Percentiles rank a stretch among this genome's conserved stretches.
These are phyloP conservation scores for Penicillium coffeae DNA, from an alignment of 495 filamentous ascomycete species.

Conservation along the genomic window DNA sequence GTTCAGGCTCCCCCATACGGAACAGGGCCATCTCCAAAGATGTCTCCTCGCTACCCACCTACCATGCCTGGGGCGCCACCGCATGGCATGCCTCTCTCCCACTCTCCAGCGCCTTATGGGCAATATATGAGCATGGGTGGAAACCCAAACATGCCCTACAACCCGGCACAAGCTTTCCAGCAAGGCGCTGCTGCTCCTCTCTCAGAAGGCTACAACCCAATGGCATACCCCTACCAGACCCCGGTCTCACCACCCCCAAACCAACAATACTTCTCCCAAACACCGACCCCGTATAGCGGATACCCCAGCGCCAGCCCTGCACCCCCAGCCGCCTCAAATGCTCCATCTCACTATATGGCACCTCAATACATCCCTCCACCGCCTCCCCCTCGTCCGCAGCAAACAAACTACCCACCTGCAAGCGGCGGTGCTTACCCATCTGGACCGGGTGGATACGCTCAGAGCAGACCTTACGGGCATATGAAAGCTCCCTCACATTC, in stretches of 20 bases:
- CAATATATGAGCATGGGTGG: conserved; percentile 35
- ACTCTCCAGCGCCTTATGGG: conserved; percentile 42
- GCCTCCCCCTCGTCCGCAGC: conserved; percentile 78
- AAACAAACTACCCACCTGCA: conserved; percentile 64
- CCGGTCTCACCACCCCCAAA: conserved; percentile 43
- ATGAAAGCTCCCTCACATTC: conserved; percentile 42
- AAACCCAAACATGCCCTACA: conserved; percentile 25
- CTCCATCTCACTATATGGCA: conserved; percentile 42
- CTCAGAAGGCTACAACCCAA: conserved; percentile 51
- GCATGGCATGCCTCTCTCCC: conserved; percentile 30
- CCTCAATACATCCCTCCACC: conserved; percentile 87
- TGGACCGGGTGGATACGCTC: conserved; percentile 57
- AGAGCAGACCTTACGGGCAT: conserved; percentile 40
- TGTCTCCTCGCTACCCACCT: conserved; percentile 49
- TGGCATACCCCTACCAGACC: conserved; percentile 50
- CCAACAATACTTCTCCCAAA: conserved; percentile 42
- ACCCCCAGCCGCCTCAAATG: conserved; percentile 19
- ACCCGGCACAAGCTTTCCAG: conserved; percentile 39
- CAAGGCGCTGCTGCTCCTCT: conserved; percentile 44
- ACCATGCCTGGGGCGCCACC: conserved; percentile 23
- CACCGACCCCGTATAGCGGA: conserved; percentile 32
- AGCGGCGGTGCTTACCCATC: conserved; percentile 47
- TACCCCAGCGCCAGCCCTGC: conserved; percentile 35
- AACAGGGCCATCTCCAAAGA: conserved; percentile 34
- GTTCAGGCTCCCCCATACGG: conserved; percentile 38